Conservation (phyloP, 2,329 filamentous ascomycete genomes). For the Emmonsiellopsis sp. region DNA sequence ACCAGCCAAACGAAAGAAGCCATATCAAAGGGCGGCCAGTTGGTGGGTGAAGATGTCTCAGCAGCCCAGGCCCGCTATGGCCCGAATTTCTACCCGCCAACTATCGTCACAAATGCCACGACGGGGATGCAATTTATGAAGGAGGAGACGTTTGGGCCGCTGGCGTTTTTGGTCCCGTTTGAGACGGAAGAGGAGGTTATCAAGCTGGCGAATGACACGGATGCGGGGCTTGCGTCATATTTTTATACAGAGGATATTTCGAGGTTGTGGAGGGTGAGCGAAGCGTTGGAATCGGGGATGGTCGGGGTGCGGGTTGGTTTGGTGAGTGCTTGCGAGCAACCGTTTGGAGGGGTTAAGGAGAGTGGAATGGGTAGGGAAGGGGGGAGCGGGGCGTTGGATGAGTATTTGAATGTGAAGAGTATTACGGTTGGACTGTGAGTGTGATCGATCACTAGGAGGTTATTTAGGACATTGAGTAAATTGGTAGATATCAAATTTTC, state of each 20-base stretch:
- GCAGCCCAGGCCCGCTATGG: constrained; percentile 7
- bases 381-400: constrained; percentile 3
- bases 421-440: constrained; percentile 5
- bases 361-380: constrained; percentile 6
- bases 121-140: constrained; percentile 19
- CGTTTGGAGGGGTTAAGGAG: constrained; percentile 7
- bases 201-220: constrained; percentile 20
- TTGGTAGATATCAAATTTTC: neutral
- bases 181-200: constrained; percentile 24
- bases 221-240: constrained; percentile 23
- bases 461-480: no score
- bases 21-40: constrained; percentile 18
- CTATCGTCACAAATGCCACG: constrained; percentile 12
- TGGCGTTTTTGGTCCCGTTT: constrained; percentile 17
- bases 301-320: constrained; percentile 46
- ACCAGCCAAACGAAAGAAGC: constrained; percentile 15
- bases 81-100: constrained; percentile 6
- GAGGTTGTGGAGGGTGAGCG: constrained; percentile 53
- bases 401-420: constrained; percentile 6
- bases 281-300: constrained; percentile 76
- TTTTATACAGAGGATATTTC: constrained; percentile 49
- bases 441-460: no score
- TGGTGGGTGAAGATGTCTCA: constrained; percentile 6
- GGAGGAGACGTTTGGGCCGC: constrained; percentile 25
- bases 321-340: constrained; percentile 5